Evolutionary conservation across 768 basidiomycete genomes (phyloP).

Genomic region (Chalciporus sphaerocephalus): DNA sequence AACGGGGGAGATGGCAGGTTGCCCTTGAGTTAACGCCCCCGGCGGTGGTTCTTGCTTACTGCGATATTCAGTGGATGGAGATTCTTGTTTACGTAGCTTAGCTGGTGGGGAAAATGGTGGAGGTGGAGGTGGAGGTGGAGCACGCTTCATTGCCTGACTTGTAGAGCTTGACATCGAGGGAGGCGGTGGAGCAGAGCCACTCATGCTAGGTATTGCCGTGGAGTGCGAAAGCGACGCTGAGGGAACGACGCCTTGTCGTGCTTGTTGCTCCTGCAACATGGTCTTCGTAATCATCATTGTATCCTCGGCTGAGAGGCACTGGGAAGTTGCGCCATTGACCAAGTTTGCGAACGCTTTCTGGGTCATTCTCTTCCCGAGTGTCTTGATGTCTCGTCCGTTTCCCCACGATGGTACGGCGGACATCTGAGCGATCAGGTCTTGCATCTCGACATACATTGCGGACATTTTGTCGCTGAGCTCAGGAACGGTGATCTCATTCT

Average conservation of each 20-base stretch:
- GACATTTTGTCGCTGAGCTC: slow-evolving; percentile 27
- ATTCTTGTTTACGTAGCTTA: slow-evolving; percentile 7
- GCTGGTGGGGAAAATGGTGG: not conserved
- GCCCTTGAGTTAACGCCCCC: not conserved
- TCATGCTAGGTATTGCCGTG: slow-evolving; percentile 21
- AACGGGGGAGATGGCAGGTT: slow-evolving; percentile 4
- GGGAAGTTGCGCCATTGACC: slow-evolving; percentile 12
- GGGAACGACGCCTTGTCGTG: slow-evolving; percentile 14
- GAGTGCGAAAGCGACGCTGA: not conserved
- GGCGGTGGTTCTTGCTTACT: slow-evolving; percentile 1
- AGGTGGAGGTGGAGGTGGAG: slow-evolving; percentile 21
- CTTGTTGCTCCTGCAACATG: slow-evolving; percentile 23
- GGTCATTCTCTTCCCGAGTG: slow-evolving; percentile 48
- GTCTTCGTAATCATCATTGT: slow-evolving; percentile 26
- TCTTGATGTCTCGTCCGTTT: slow-evolving; percentile 62
- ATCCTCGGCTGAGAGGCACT: slow-evolving; percentile 26
- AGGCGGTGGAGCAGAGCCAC: slow-evolving; percentile 15
- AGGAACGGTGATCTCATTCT: slow-evolving; percentile 36
- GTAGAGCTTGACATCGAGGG: slow-evolving; percentile 21
- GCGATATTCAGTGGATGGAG: not conserved
- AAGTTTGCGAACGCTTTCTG: slow-evolving; percentile 35
- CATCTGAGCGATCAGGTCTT: slow-evolving; percentile 39
- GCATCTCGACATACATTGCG: slow-evolving; percentile 27
- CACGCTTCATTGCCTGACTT: slow-evolving; percentile 16
- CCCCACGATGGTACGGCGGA: slow-evolving; percentile 56